Base-by-base conservation (phyloP, 2,329 filamentous ascomycete species). In the Cercospora zeae-maydis region DNA sequence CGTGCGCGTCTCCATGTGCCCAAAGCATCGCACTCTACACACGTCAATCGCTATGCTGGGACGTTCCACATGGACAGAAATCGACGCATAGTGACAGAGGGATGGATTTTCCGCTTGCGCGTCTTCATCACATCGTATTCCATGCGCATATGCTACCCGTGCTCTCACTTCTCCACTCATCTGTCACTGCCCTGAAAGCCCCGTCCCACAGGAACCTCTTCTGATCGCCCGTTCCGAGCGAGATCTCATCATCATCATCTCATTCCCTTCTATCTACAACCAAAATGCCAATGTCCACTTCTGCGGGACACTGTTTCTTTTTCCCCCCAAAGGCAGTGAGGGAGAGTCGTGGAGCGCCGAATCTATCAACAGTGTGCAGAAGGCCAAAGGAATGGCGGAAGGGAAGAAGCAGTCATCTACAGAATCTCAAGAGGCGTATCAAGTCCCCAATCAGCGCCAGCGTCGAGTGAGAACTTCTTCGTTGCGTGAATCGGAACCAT, bases 381-480 rank as follows among this genome's bases (percentile, higher is more conserved):
- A 24, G 30, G 19, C 14, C 10, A 24, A 47, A 58, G 33, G 39
- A 19, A 5, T 33, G 14, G 19, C 24, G 14, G 16, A 49, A 30
- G 14, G 10, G 7, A 34, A 1, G 7, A 24, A 27, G n/a, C n/a
- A 34, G 30, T 4, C 16, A 39, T 52, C 27, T 21, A 59, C 16
- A 52, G 49, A 33, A 10, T 37, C 42, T 11, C 14, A 34, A 34
- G 21, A 49, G 34, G 49, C 49, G 49, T 31, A 53, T 19, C 14
- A 34, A 36, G 36, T 27, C 27, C 37, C 47, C 42, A 59, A 51
- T 31, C 57, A 59, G 45, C 57, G 57, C 45, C 57, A 27, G 47
- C 45, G 47, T 59, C 56, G 47, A 52, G 47, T 52, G 57, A 58
- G 57, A 52, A 52, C 31, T 34, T 52, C 53, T 59, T 49, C 42